These are phyloP conservation scores for Sporothrix globosa DNA, from an alignment of 2,329 filamentous ascomycete species.

Conservation along the genomic window DNA sequence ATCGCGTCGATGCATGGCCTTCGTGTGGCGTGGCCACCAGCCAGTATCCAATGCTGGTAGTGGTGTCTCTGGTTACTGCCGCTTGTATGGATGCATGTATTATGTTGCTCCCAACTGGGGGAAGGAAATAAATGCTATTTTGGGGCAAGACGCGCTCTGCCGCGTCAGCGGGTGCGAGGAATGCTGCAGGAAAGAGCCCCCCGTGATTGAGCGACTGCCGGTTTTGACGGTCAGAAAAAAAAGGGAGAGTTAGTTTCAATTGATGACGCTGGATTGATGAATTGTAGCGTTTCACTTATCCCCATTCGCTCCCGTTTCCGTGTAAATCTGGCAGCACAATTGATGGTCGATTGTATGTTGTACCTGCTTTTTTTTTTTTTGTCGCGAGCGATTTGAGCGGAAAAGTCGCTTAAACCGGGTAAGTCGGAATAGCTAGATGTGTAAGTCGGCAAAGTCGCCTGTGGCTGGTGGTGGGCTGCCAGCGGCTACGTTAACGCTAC, in stretches of 20 bases:
- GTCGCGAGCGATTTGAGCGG: neutral
- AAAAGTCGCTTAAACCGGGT: neutral
- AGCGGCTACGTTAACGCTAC: neutral
- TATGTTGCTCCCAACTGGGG: neutral
- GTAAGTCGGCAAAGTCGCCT: slow-evolving; percentile 1
- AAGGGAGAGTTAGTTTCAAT: too few relatives aligned
- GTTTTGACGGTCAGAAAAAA: too few relatives aligned
- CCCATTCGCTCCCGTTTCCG: too few relatives aligned
- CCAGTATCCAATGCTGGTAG: neutral
- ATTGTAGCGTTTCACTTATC: too few relatives aligned
- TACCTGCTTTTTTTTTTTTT: too few relatives aligned
- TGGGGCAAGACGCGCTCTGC: slow-evolving; percentile 3
- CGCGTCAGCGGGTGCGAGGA: neutral
- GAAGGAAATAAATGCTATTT: slow-evolving; percentile 1
- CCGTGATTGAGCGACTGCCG: too few relatives aligned
- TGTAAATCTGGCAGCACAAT: neutral
- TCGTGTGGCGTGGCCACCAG: neutral
- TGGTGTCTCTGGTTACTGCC: neutral
- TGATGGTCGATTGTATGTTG: neutral
- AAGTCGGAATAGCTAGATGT: neutral
- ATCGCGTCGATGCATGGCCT: slow-evolving; percentile 1
- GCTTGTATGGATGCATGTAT: too few relatives aligned
- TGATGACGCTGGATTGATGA: too few relatives aligned
- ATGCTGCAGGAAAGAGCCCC: too few relatives aligned
- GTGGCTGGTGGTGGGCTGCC: neutral